These are phyloP conservation scores for Cladosporium sp. DNA, from an alignment of 2,329 filamentous ascomycete species.

Conservation along the genomic window DNA sequence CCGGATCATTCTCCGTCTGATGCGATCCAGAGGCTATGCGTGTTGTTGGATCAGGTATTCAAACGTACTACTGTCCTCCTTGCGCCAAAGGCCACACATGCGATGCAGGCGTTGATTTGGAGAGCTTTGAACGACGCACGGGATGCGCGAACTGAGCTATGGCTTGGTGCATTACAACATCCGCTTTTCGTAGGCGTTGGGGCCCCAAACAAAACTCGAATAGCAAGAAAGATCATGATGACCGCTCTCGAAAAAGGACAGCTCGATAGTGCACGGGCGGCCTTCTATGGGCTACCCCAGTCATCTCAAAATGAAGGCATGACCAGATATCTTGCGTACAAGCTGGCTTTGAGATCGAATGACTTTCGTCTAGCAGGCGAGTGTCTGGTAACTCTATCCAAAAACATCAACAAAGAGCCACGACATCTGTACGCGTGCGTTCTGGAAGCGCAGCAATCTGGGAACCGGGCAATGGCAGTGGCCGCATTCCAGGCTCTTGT, in stretches of 20 bases:
- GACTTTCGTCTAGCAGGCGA: slow-evolving; percentile 49
- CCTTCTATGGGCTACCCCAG: slow-evolving; percentile 56
- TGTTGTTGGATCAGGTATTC: slow-evolving; percentile 42
- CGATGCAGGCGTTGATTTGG: slow-evolving; percentile 73
- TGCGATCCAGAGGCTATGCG: background rate
- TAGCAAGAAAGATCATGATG: slow-evolving; percentile 64
- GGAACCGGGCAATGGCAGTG: slow-evolving; percentile 58
- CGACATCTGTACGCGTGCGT: slow-evolving; percentile 76
- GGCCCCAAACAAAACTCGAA: slow-evolving; percentile 61
- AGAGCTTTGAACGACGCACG: slow-evolving; percentile 44
- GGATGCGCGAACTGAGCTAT: slow-evolving; percentile 35
- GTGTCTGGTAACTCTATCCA: slow-evolving; percentile 60
- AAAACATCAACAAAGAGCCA: slow-evolving; percentile 49
- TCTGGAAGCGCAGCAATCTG: slow-evolving; percentile 65
- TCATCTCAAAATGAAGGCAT: slow-evolving; percentile 22
- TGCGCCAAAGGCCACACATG: slow-evolving; percentile 58
- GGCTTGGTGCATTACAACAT: slow-evolving; percentile 69
- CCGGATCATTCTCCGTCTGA: background rate
- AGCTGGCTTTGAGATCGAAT: slow-evolving; percentile 22
- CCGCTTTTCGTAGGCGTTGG: slow-evolving; percentile 62
- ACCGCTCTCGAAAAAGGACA: slow-evolving; percentile 62
- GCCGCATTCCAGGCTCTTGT: slow-evolving; percentile 58
- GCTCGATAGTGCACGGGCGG: slow-evolving; percentile 49
- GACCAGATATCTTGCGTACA: slow-evolving; percentile 28
- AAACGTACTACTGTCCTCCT: slow-evolving; percentile 47